A percentile compares a stretch with the other conserved stretches of the same genome.
Conservation (phyloP, 768 basidiomycete genomes). For the Lentinula lateritia region DNA sequence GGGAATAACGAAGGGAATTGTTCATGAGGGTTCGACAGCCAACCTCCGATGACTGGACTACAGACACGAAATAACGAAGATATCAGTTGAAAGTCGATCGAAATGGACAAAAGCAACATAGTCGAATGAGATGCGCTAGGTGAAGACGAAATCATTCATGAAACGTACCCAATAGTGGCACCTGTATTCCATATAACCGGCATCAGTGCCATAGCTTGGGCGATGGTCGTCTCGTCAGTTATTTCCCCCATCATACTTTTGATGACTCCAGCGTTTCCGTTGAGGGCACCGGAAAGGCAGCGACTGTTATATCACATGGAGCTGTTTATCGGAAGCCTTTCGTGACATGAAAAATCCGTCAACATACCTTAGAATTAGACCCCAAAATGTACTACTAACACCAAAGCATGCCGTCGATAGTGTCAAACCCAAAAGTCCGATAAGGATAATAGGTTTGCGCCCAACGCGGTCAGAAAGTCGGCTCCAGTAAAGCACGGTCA, state of each 20-base stretch:
- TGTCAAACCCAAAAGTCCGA: constrained; percentile 35
- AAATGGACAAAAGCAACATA: not conserved
- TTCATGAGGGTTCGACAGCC: constrained; percentile 41
- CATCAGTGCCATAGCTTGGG: constrained; percentile 24
- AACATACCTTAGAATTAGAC: constrained; percentile 34
- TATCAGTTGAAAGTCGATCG: constrained; percentile 14
- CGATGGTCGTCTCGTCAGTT: constrained; percentile 43
- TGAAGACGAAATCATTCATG: constrained; percentile 18
- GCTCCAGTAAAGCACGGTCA: constrained; percentile 48
- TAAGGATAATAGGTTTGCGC: constrained; percentile 45
- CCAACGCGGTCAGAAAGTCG: constrained; percentile 46
- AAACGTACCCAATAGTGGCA: constrained; percentile 13
- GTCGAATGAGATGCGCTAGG: not conserved
- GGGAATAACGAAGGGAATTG: constrained; percentile 43
- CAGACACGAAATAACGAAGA: not conserved
- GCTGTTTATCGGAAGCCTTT: too few species aligned
- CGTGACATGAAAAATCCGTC: not conserved
- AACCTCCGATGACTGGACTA: constrained; percentile 44
- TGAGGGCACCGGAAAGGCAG: constrained; percentile 8
- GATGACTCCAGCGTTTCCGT: constrained; percentile 40
- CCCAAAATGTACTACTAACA: constrained; percentile 43
- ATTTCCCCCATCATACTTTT: constrained; percentile 49
- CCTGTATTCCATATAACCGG: constrained; percentile 7
- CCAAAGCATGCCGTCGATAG: constrained; percentile 48
- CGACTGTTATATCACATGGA: not conserved